phyloP scores from a whole-genome alignment of 495 filamentous ascomycete species.

The Aspergillus haitiensis region DNA sequence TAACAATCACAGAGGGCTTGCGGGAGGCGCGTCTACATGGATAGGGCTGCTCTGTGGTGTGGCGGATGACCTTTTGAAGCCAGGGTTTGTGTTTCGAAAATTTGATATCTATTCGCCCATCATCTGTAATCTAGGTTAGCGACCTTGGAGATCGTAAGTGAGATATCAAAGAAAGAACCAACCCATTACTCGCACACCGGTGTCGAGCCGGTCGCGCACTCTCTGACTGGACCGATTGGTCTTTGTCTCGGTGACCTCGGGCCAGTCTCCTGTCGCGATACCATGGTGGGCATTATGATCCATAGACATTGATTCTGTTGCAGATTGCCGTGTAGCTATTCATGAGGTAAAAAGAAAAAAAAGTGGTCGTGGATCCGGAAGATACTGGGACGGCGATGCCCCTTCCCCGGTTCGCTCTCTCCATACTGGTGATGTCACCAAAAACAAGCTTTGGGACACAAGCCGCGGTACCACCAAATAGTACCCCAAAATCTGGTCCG shows the following conservation, averaged over 20 bases:
- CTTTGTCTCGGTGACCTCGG: neutral
- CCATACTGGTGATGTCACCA: constrained; percentile 1
- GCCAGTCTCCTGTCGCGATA: constrained; percentile 13
- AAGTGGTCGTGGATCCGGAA: too few species aligned
- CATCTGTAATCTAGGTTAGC: constrained; percentile 35
- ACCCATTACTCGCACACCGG: constrained; percentile 28
- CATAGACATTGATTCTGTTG: neutral
- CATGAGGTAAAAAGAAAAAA: too few species aligned
- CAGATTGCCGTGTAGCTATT: too few species aligned
- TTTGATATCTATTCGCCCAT: constrained; percentile 74
- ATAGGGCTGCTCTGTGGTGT: constrained; percentile 62
- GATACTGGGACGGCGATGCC: too few species aligned
- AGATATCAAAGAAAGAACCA: neutral
- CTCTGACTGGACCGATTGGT: constrained; percentile 3
- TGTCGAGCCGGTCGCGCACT: constrained; percentile 20
- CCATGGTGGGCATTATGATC: constrained; percentile 10
- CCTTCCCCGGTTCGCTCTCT: too few species aligned
- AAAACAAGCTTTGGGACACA: neutral
- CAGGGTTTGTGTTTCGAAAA: constrained; percentile 65
- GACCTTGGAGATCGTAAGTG: neutral
- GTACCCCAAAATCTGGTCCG: neutral
- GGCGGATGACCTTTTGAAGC: constrained; percentile 60
- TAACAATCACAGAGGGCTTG: constrained; percentile 23
- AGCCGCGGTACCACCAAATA: neutral
- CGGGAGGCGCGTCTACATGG: constrained; percentile 35